Evolutionary conservation across 2,329 filamentous ascomycete genomes (phyloP).

Genomic region (Rhynchosporium agropyri): DNA sequence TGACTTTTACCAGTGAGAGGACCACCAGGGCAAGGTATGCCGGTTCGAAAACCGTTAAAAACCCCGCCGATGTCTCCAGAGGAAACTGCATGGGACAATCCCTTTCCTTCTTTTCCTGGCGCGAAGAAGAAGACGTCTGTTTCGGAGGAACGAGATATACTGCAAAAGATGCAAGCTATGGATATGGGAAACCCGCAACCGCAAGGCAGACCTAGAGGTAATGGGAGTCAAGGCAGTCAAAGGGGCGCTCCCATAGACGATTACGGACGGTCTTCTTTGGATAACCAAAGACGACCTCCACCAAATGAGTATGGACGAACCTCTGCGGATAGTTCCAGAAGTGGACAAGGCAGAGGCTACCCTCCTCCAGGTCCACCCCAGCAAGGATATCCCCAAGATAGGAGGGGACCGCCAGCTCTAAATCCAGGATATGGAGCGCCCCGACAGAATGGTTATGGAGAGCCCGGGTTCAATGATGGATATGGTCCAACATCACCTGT

Average conservation of each 20-base stretch:
- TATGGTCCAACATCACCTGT: constrained; percentile 32
- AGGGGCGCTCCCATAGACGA: constrained; percentile 32
- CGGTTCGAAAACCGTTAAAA: constrained; percentile 36
- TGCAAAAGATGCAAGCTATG: constrained; percentile 39
- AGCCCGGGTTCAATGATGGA: constrained; percentile 37
- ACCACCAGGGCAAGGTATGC: constrained; percentile 19
- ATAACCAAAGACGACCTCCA: constrained; percentile 28
- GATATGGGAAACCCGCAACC: constrained; percentile 34
- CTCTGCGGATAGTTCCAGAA: constrained; percentile 36
- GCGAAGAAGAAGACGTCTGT: constrained; percentile 46
- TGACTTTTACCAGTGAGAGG: constrained; percentile 32
- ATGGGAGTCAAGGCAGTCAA: constrained; percentile 31
- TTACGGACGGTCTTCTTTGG: constrained; percentile 34
- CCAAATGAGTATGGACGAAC: constrained; percentile 34
- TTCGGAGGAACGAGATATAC: constrained; percentile 44
- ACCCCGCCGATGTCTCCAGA: constrained; percentile 45
- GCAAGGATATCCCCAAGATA: constrained; percentile 37
- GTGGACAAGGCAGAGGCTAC: constrained; percentile 33
- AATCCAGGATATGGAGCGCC: constrained; percentile 30
- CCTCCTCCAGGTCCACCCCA: constrained; percentile 32
- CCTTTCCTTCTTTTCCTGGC: constrained; percentile 50
- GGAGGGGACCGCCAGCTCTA: constrained; percentile 31
- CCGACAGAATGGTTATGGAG: constrained; percentile 36
- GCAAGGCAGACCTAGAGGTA: constrained; percentile 25
- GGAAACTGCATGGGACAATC: constrained; percentile 49